These are phyloP conservation scores for Erythrophleum fordii DNA, from an alignment of 306 rosid species.

Conservation along the genomic window DNA sequence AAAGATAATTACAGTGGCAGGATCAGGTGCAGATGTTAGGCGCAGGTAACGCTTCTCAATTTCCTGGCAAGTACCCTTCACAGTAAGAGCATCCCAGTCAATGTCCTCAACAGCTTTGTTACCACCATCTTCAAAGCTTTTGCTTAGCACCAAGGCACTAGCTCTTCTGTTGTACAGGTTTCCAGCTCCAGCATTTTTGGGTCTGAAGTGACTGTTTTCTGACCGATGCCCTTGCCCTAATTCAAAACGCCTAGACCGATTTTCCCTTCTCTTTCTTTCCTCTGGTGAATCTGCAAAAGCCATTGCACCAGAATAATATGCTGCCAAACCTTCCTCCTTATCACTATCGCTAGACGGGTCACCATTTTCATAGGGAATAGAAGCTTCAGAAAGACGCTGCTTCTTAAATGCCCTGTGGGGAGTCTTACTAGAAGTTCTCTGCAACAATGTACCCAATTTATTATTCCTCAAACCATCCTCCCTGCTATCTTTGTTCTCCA, in stretches of 20 bases:
- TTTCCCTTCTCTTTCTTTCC: constrained; percentile 92
- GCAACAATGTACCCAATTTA: constrained; percentile 59
- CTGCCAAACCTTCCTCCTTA: constrained; percentile 75
- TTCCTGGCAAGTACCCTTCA: constrained; percentile 97
- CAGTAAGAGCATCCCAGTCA: constrained; percentile 99
- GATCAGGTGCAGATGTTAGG: constrained; percentile 98
- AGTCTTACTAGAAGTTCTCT: constrained; percentile 59
- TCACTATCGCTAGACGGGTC: constrained; percentile 91
- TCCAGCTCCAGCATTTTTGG: constrained; percentile 68
- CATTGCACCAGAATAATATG: constrained; percentile 74
- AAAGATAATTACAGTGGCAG: constrained; percentile 69
- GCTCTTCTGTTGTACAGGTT: constrained; percentile 79
- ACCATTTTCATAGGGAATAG: constrained; percentile 59
- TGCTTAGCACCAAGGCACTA: constrained; percentile 77
- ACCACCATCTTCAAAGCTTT: constrained; percentile 74
- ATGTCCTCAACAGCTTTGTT: constrained; percentile 96
- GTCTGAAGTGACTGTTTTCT: constrained; percentile 61
- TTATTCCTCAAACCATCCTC: constrained; percentile 52
- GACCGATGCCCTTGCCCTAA: constrained; percentile 71
- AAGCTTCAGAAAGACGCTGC: constrained; percentile 73
- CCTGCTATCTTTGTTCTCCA: constrained; percentile 63
- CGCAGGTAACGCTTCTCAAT: constrained; percentile 97
- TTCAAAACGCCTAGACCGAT: constrained; percentile 92
- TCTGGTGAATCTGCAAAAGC: constrained; percentile 80
- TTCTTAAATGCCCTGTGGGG: constrained; percentile 72